Evolutionary conservation across 495 filamentous ascomycete species (phyloP).

Genomic region (Neurospora sp.): DNA sequence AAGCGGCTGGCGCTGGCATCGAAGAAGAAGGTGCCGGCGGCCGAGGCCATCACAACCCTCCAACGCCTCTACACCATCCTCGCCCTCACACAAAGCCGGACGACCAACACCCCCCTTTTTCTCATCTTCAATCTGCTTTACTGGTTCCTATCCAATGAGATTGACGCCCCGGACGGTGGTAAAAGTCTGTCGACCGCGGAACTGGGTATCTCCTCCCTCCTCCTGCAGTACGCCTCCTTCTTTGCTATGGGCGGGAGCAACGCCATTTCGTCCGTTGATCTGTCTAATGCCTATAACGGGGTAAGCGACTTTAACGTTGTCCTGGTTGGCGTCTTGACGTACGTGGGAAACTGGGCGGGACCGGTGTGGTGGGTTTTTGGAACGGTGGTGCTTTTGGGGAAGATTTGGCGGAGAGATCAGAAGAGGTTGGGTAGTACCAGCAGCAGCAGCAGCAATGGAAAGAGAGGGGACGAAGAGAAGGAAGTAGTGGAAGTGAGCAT

Average conservation of each 20-base stretch:
- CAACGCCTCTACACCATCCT: conserved; percentile 68
- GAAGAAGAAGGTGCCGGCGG: neutral
- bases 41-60: conserved; percentile 31
- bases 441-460: no score
- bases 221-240: conserved; percentile 68
- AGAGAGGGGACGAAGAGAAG: no score
- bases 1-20: conserved; percentile 1
- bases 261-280: conserved; percentile 78
- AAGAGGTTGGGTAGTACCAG: neutral
- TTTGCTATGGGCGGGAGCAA: conserved; percentile 91
- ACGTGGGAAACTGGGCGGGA: conserved; percentile 83
- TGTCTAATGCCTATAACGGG: conserved; percentile 79
- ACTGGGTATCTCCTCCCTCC: conserved; percentile 50
- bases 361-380: conserved; percentile 76
- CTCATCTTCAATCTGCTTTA: conserved; percentile 56
- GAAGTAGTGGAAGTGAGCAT: neutral
- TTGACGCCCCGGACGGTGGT: neutral
- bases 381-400: conserved; percentile 44
- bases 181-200: conserved; percentile 41
- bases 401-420: neutral
- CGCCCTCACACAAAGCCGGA: conserved; percentile 75
- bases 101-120: conserved; percentile 76
- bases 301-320: conserved; percentile 56
- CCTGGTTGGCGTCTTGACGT: conserved; percentile 69
- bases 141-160: conserved; percentile 35